Evolutionary conservation across 73 alveolate species (phyloP).

Genomic region (Tetrahymena malaccensis): DNA sequence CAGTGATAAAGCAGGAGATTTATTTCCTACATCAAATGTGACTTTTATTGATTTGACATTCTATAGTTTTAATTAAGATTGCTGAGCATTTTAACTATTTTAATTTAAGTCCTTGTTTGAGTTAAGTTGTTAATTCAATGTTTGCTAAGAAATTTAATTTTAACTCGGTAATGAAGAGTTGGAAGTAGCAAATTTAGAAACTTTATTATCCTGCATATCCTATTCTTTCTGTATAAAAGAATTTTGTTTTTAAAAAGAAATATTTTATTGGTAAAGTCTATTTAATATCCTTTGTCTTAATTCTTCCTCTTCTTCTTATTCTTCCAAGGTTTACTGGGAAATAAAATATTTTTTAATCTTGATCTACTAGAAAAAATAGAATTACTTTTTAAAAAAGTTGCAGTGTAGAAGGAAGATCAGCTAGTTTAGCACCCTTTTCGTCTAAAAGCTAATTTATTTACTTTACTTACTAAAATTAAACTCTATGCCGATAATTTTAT

Average conservation of each 20-base stretch:
- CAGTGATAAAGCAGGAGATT: neutral
- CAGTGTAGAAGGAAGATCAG: neutral
- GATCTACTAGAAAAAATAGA: neutral
- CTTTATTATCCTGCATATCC: neutral
- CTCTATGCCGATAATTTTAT: neutral
- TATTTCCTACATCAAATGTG: neutral
- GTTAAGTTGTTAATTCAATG: neutral
- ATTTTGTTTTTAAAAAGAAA: neutral
- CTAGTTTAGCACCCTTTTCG: neutral
- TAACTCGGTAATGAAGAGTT: neutral
- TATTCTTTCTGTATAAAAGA: neutral
- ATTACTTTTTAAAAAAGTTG: neutral
- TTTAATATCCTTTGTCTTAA: neutral
- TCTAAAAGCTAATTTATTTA: neutral
- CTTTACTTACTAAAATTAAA: neutral
- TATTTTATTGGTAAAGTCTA: neutral
- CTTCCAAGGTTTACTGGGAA: neutral
- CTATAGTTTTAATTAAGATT: neutral
- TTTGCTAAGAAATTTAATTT: neutral
- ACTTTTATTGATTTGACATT: neutral
- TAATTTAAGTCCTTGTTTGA: neutral
- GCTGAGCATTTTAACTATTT: neutral
- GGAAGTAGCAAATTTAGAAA: neutral
- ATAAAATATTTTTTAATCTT: neutral
- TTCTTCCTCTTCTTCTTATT: neutral